Conservation (phyloP, 2,329 filamentous ascomycete species). For the Beauveria sp. region DNA sequence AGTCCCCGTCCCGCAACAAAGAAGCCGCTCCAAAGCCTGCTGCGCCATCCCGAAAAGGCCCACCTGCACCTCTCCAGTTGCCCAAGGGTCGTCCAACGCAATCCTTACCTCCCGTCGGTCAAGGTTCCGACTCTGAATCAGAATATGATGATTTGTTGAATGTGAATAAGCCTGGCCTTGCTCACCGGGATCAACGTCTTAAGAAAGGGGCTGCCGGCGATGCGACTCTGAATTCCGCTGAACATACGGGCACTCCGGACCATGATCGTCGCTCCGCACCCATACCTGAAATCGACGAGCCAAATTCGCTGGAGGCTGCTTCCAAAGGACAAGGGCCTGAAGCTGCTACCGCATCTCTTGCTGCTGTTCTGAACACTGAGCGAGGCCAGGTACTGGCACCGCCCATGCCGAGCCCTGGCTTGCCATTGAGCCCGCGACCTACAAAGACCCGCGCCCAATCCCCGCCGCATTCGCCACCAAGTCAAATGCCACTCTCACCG, state of each 20-base stretch:
- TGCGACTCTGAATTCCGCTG: too few relatives aligned
- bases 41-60: slow-evolving; percentile 62
- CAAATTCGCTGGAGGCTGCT: not conserved
- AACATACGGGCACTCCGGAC: not conserved
- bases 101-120: slow-evolving; percentile 20
- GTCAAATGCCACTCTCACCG: slow-evolving; percentile 14
- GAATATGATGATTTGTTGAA: slow-evolving; percentile 77
- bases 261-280: not conserved
- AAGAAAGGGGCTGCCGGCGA: slow-evolving; percentile 72
- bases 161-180: slow-evolving; percentile 53
- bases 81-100: slow-evolving; percentile 20
- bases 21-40: slow-evolving; percentile 33
- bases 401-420: slow-evolving; percentile 49
- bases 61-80: slow-evolving; percentile 77
- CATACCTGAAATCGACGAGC: not conserved
- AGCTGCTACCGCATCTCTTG: slow-evolving; percentile 41
- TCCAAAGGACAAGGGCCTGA: slow-evolving; percentile 21
- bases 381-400: slow-evolving; percentile 28
- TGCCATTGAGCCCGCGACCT: slow-evolving; percentile 54
- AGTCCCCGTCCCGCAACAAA: slow-evolving; percentile 36
- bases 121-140: slow-evolving; percentile 64
- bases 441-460: slow-evolving; percentile 47
- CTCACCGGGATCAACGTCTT: slow-evolving; percentile 66
- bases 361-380: slow-evolving; percentile 39
- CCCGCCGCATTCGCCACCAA: slow-evolving; percentile 61